These are phyloP conservation scores for Scalesia atractyloides DNA, from an alignment of 129 eudicot genomes.

Conservation along the genomic window DNA sequence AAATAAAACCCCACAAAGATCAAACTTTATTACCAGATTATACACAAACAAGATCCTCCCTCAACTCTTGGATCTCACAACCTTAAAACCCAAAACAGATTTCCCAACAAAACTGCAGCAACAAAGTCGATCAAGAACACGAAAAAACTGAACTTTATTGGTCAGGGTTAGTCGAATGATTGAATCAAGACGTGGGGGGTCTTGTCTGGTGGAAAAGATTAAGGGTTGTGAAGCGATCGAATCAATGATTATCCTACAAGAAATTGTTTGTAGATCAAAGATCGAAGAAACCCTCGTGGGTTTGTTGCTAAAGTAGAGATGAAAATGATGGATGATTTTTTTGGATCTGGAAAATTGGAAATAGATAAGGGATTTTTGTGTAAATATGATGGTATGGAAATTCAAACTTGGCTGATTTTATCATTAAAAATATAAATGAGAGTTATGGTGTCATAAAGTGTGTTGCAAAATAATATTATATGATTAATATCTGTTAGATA, in stretches of 20 bases:
- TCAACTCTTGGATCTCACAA: conserved; percentile 19
- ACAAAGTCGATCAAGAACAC: conserved; percentile 34
- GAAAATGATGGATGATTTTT: conserved; percentile 28
- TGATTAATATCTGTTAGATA: too few species aligned
- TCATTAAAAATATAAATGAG: too few species aligned
- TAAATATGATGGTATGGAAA: too few species aligned
- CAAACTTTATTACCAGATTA: conserved; percentile 31
- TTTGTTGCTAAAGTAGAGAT: conserved; percentile 24
- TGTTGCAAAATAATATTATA: too few species aligned
- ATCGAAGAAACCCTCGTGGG: conserved; percentile 29
- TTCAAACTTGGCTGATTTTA: too few species aligned
- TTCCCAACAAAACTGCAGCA: conserved; percentile 11
- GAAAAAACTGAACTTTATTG: conserved; percentile 22
- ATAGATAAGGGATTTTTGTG: conserved; percentile 30
- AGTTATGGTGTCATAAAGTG: too few species aligned
- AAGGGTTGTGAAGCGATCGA: conserved; percentile 25
- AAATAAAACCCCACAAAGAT: conserved; percentile 8
- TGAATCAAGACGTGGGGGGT: conserved; percentile 20
- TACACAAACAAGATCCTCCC: conserved; percentile 32
- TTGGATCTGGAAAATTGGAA: conserved; percentile 42
- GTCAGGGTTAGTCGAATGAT: conserved; percentile 32
- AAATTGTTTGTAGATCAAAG: conserved; percentile 27
- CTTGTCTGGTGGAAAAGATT: conserved; percentile 26
- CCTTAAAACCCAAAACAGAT: conserved; percentile 20
- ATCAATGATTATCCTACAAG: conserved; percentile 42